Base-by-base conservation (phyloP, 2,329 filamentous ascomycete species). In the Talaromyces pinophilus region DNA sequence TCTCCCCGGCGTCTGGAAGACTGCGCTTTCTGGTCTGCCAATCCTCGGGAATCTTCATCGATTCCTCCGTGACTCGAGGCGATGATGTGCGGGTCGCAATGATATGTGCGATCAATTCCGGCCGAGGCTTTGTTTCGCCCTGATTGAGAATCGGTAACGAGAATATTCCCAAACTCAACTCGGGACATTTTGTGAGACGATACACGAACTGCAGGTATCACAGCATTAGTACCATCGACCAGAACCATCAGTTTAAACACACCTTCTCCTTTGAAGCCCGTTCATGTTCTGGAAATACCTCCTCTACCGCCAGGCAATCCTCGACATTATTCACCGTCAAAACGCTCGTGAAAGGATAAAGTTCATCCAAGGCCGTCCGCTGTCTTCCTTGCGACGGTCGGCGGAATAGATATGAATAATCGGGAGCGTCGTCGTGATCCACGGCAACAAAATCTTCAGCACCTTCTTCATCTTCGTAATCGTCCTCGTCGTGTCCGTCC, bases 91-190 rank as follows among this genome's bases (percentile, higher is more conserved):
- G 89, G 13, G 92, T 93, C 22, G 90, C 86, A 68, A 96, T 83
- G 70, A 94, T 84, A 78, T 96, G 92, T 46, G 87, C 93, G 59
- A 97, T 83, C 28, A 97, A 83, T 80, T 73, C 85, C 81, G 69
- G 85, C 84, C 76, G 81, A 77, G 79, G 91, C 86, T 71, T 91
- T 83, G 44, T 84, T 82, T 70, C 82, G 80, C 70, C 87, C 79
- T 70, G 81, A 76, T 70, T 85, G 76, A 67, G 85, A 78, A 71
- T 81, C 73, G 72, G 84, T 76, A 72, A 83, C 74, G 90, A 91
- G 81, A 94, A 97, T 64, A 97, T 80, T 33, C 93, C 93, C 62
- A 93, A 82, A 75, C 87, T 90, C 64, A 97, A 85, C 73, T 93
- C 90, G 46, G 90, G 88, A 75, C 90, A 93, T 73, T 83, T 85